Base-by-base conservation (phyloP, 768 basidiomycete genomes). In the Panellus pusillus region DNA sequence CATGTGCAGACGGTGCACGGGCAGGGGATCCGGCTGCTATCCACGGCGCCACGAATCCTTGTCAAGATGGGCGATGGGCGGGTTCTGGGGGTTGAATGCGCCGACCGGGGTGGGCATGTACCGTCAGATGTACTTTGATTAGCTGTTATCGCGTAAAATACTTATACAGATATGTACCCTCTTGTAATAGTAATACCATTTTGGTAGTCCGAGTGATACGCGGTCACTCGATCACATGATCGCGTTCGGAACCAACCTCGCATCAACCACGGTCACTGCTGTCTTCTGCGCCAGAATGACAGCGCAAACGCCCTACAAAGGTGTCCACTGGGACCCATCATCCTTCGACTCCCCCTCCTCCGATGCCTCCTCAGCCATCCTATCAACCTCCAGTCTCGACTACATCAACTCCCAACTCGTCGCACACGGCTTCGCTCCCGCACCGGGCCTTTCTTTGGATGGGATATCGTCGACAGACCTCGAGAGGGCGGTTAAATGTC, bases 401-500 rank as follows among this genome's bases (percentile, higher is more conserved):
- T 92, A 89, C 64, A 77, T 93, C 64, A 93, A 92, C 64, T 74
- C 86, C 17, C 92, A 94, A 61, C 79, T 94, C 6, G 70, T 90
- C 44, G 86, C 91, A 2, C 91, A 93, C 71, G 92, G 92, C 8
- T 93, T 89, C 60, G 70, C 79, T 1, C 63, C 80, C 9, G 63
- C 77, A 1, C 82, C 85, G 0, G 91, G 91, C 0, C 69, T 93
- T 17, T 81, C 75, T 12, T 72, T 93, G 35, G 87, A 89, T 0
- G 86, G 87, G 0, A 68, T 87, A 12, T 75, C 81, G 0, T 76
- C 75, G 44, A 66, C 76, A 4, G 78, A 87, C 31, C 74, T 78
- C 15, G 83, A 87, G 17, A 71, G 71, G 19, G 70, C 85, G 19
- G 79, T 86, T 4, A 91, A 89, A 67, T 92, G 90, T 68, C 61